Evolutionary conservation across 805 yeast species (phyloP).

Genomic region (Saturnispora besseyi): DNA sequence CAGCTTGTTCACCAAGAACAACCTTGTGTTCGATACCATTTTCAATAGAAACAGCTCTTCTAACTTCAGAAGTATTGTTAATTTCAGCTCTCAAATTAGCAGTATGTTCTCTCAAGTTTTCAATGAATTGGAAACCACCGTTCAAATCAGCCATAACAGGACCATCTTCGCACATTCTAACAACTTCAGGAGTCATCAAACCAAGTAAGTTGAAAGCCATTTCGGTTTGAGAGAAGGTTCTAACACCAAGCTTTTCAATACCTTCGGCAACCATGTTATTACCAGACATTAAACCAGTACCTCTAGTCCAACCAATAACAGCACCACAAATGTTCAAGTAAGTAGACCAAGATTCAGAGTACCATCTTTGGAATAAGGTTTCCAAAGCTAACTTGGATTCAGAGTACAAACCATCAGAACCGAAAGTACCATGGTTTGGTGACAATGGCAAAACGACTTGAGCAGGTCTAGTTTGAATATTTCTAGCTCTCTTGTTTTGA

Average conservation of each 20-base stretch:
- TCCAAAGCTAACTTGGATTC: conserved; percentile 94
- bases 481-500: conserved; percentile 65
- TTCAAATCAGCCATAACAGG: conserved; percentile 98
- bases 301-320: conserved; percentile 99
- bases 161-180: conserved; percentile 78
- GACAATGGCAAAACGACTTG: conserved; percentile 94
- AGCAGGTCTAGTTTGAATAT: conserved; percentile 93
- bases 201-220: conserved; percentile 99
- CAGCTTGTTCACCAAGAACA: conserved; percentile 82
- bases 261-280: conserved; percentile 98
- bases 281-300: conserved; percentile 97
- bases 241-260: conserved; percentile 88
- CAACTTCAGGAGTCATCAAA: conserved; percentile 78
- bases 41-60: conserved; percentile 93
- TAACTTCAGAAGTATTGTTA: conserved; percentile 76
- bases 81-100: conserved; percentile 68
- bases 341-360: conserved; percentile 92
- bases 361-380: conserved; percentile 97
- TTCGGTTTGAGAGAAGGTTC: conserved; percentile 97
- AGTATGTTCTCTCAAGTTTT: conserved; percentile 84
- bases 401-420: conserved; percentile 96
- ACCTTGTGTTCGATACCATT: conserved; percentile 79
- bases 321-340: conserved; percentile 98
- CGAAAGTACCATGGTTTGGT: conserved; percentile 98
- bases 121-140: conserved; percentile 95